phyloP scores from a whole-genome alignment of 1,284 basidiomycete species.

The Bondarzewia mesenterica region DNA sequence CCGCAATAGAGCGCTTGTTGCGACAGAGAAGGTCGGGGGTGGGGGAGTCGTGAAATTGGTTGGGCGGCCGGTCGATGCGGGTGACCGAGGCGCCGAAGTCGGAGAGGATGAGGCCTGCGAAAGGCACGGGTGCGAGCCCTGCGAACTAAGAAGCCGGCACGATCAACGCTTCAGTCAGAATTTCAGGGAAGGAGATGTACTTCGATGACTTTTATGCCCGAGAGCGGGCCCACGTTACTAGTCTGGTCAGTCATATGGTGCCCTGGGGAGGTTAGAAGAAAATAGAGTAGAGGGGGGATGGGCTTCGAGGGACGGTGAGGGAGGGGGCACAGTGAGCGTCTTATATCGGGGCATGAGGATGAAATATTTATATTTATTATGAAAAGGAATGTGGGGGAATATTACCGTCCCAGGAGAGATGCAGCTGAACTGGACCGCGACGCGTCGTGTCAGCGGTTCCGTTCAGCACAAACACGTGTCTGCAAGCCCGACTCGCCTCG shows the following conservation, averaged over 20 bases:
- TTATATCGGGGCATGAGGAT: too few species aligned
- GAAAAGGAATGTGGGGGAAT: too few species aligned
- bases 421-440: not conserved
- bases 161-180: not conserved
- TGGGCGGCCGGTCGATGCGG: slow-evolving; percentile 56
- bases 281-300: too few species aligned
- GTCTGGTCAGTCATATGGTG: not conserved
- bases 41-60: slow-evolving; percentile 15
- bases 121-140: slow-evolving; percentile 79
- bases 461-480: not conserved
- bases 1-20: slow-evolving; percentile 65
- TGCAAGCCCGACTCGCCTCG: not conserved
- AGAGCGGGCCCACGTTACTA: slow-evolving; percentile 16
- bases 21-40: slow-evolving; percentile 51
- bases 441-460: not conserved
- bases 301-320: too few species aligned
- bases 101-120: slow-evolving; percentile 72
- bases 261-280: too few species aligned
- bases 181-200: slow-evolving; percentile 23
- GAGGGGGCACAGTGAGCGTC: too few species aligned
- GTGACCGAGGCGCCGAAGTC: slow-evolving; percentile 78
- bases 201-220: slow-evolving; percentile 51
- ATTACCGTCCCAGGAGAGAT: not conserved
- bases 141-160: slow-evolving; percentile 41
- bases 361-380: too few species aligned